Evolutionary conservation across 768 basidiomycete genomes (phyloP).

Genomic region (Floccularia luteovirens): DNA sequence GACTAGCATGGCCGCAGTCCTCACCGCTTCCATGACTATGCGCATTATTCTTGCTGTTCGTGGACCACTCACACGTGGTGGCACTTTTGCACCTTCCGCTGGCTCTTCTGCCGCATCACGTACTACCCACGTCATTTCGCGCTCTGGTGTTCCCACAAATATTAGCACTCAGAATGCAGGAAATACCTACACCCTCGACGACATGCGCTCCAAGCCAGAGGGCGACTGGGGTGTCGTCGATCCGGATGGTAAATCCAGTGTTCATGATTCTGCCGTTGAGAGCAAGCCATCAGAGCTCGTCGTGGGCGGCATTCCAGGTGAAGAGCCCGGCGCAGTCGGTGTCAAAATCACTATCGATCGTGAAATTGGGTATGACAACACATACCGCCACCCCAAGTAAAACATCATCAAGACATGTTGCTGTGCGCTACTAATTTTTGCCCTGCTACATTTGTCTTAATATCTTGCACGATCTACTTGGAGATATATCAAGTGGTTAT

Average conservation of each 20-base stretch:
- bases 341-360: constrained; percentile 39
- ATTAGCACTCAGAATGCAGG: constrained; percentile 26
- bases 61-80: constrained; percentile 66
- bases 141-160: constrained; percentile 31
- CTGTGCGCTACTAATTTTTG: too few species aligned
- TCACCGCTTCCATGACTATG: constrained; percentile 83
- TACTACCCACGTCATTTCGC: constrained; percentile 45
- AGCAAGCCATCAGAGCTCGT: constrained; percentile 7
- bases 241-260: constrained; percentile 33
- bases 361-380: constrained; percentile 27
- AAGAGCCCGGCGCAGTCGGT: constrained; percentile 8
- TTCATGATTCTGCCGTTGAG: constrained; percentile 13
- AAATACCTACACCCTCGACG: constrained; percentile 47
- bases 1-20: constrained; percentile 77
- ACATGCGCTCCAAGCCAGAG: constrained; percentile 40
- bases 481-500: too few species aligned
- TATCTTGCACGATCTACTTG: too few species aligned
- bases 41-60: constrained; percentile 81
- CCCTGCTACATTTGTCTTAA: too few species aligned
- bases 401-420: too few species aligned
- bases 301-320: constrained; percentile 4
- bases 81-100: constrained; percentile 55
- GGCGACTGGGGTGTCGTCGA: constrained; percentile 34
- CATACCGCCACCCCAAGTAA: too few species aligned
- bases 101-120: constrained; percentile 36